These are phyloP conservation scores for Penicillium sp. DNA, from an alignment of 2,329 filamentous ascomycete species.

Conservation along the genomic window DNA sequence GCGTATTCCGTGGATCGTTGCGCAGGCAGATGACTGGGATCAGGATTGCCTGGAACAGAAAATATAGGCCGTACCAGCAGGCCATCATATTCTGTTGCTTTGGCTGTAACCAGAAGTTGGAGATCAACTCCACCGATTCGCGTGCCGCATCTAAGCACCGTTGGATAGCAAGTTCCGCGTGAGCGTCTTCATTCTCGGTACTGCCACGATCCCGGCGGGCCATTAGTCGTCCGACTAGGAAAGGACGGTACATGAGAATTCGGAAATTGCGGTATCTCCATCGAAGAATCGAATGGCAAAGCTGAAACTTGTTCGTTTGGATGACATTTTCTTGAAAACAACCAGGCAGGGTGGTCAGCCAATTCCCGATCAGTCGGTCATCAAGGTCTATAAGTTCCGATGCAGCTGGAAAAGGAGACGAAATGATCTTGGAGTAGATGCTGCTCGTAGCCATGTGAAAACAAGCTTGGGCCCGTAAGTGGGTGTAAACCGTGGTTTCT, in stretches of 20 bases:
- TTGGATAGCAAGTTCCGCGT: slow-evolving; percentile 17
- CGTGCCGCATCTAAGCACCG: slow-evolving; percentile 31
- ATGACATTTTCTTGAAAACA: slow-evolving; percentile 28
- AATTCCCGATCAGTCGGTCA: slow-evolving; percentile 28
- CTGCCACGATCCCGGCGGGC: slow-evolving; percentile 6
- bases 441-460: slow-evolving; percentile 32
- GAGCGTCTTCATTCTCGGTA: slow-evolving; percentile 3
- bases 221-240: slow-evolving; percentile 24
- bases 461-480: slow-evolving; percentile 28
- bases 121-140: slow-evolving; percentile 31
- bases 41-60: slow-evolving; percentile 35
- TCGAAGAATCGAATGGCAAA: slow-evolving; percentile 27
- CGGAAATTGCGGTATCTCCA: slow-evolving; percentile 36
- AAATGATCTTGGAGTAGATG: slow-evolving; percentile 36
- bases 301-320: slow-evolving; percentile 19
- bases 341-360: slow-evolving; percentile 26
- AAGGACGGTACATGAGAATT: slow-evolving; percentile 36
- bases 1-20: slow-evolving; percentile 13
- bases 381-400: slow-evolving; percentile 27
- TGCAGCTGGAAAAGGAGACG: slow-evolving; percentile 29
- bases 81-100: slow-evolving; percentile 28
- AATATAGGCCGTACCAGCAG: slow-evolving; percentile 36
- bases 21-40: slow-evolving; percentile 23
- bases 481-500: slow-evolving; percentile 32
- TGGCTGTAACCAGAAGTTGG: slow-evolving; percentile 26